phyloP scores from a whole-genome alignment of 306 rosid genomes.

The Medicago ruthenica region DNA sequence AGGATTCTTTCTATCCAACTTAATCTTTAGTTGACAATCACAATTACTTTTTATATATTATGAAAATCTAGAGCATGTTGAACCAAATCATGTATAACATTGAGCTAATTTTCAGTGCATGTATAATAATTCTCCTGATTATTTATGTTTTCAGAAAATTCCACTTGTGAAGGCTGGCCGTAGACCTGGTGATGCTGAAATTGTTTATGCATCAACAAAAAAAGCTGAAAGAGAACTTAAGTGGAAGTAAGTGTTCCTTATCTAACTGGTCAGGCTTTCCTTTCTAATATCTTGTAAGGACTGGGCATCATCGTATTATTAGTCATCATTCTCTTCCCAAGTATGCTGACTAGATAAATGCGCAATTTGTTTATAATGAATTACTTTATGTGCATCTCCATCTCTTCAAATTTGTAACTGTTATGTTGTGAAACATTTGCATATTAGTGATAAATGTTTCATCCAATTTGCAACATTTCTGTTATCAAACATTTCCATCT shows the following conservation, averaged over 20 bases:
- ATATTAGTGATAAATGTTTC: neutral
- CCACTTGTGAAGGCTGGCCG: constrained; percentile 83
- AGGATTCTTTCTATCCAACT: neutral
- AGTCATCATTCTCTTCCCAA: neutral
- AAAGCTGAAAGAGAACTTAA: constrained; percentile 87
- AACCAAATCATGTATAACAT: neutral
- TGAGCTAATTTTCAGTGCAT: neutral
- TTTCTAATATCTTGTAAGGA: neutral
- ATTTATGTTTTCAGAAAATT: constrained; percentile 64
- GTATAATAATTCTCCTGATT: neutral
- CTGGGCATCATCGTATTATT: no score
- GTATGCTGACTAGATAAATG: no score
- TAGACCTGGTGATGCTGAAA: constrained; percentile 92
- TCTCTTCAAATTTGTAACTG: neutral
- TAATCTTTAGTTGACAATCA: neutral
- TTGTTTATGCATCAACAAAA: constrained; percentile 88
- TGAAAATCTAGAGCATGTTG: neutral
- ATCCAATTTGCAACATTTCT: constrained; percentile 6
- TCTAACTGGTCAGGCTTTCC: constrained; percentile 12
- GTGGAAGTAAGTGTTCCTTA: constrained; percentile 77
- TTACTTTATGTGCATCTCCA: no score
- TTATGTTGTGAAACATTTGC: neutral
- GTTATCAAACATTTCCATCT: neutral
- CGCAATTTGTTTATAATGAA: no score
- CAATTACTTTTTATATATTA: neutral